Conservation (phyloP, 2,329 filamentous ascomycete species). For the Thermoascus crustaceus region DNA sequence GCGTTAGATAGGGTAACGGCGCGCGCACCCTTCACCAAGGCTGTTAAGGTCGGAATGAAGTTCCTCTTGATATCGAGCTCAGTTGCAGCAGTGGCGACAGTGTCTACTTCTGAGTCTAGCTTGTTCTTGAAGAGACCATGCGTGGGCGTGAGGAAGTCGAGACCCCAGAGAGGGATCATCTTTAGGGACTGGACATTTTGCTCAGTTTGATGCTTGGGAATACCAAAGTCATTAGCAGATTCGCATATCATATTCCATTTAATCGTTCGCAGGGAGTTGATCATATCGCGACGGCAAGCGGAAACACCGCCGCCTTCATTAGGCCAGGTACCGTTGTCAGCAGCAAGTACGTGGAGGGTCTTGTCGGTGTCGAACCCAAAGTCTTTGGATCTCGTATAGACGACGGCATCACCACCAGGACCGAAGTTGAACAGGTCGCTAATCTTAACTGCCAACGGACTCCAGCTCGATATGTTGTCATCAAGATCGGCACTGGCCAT, state of each 20-base stretch:
- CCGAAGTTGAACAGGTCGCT: constrained; percentile 46
- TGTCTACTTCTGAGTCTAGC: constrained; percentile 44
- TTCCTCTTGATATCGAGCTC: constrained; percentile 43
- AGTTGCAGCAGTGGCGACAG: constrained; percentile 36
- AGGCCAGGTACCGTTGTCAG: constrained; percentile 47
- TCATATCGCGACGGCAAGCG: constrained; percentile 47
- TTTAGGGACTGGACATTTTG: constrained; percentile 48
- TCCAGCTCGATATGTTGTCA: constrained; percentile 46
- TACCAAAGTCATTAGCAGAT: constrained; percentile 48
- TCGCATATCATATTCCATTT: constrained; percentile 49
- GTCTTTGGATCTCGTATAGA: constrained; percentile 42
- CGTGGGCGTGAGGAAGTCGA: constrained; percentile 45
- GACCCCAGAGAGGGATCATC: constrained; percentile 47
- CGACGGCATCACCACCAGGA: constrained; percentile 45
- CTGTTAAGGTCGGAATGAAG: constrained; percentile 47
- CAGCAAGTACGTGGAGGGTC: constrained; percentile 45
- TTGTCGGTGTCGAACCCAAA: constrained; percentile 42
- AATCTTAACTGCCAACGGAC: constrained; percentile 43
- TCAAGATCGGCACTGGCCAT: constrained; percentile 46
- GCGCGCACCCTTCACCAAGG: constrained; percentile 44
- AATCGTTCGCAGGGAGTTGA: constrained; percentile 47
- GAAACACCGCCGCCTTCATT: constrained; percentile 49
- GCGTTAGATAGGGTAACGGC: constrained; percentile 35
- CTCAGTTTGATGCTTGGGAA: constrained; percentile 49
- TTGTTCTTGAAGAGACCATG: constrained; percentile 49